Evolutionary conservation across 2,329 filamentous ascomycete genomes (phyloP).

Genomic region (Calonectria ilicicola): DNA sequence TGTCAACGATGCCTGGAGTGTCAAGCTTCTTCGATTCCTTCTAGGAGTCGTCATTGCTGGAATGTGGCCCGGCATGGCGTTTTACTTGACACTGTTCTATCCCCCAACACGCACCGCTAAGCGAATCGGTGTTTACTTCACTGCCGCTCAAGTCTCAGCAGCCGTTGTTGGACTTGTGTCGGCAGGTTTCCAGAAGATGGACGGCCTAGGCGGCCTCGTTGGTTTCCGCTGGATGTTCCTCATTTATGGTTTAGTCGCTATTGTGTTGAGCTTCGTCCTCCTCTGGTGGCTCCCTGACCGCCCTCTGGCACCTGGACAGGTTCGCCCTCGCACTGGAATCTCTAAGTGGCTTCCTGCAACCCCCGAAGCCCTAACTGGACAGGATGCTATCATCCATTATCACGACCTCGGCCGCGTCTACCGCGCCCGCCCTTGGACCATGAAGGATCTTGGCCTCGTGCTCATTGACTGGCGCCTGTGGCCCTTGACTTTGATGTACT

Average conservation of each 20-base stretch:
- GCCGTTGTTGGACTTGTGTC: constrained; percentile 91
- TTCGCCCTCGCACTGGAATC: constrained; percentile 61
- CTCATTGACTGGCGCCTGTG: constrained; percentile 89
- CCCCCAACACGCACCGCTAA: constrained; percentile 88
- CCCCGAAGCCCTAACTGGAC: constrained; percentile 78
- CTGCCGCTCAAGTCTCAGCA: constrained; percentile 87
- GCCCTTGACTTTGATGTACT: constrained; percentile 91
- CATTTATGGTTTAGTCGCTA: constrained; percentile 81
- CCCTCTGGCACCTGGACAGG: constrained; percentile 78
- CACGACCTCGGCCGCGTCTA: constrained; percentile 86
- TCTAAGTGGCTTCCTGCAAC: constrained; percentile 75
- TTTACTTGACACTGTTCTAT: constrained; percentile 93
- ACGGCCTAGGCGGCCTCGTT: constrained; percentile 79
- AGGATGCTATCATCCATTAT: constrained; percentile 86
- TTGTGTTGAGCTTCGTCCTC: constrained; percentile 77
- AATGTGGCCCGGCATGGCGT: constrained; percentile 96
- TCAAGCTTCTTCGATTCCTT: constrained; percentile 88
- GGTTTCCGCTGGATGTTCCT: constrained; percentile 96
- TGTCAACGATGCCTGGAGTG: constrained; percentile 84
- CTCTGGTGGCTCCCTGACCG: constrained; percentile 94
- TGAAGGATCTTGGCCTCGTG: constrained; percentile 77
- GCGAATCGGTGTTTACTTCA: constrained; percentile 90
- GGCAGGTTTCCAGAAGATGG: constrained; percentile 92
- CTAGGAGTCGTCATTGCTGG: constrained; percentile 90
- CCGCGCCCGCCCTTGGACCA: constrained; percentile 77